Conservation (phyloP, 139 green algal genomes). For the Zygnema circumcarinatum region DNA sequence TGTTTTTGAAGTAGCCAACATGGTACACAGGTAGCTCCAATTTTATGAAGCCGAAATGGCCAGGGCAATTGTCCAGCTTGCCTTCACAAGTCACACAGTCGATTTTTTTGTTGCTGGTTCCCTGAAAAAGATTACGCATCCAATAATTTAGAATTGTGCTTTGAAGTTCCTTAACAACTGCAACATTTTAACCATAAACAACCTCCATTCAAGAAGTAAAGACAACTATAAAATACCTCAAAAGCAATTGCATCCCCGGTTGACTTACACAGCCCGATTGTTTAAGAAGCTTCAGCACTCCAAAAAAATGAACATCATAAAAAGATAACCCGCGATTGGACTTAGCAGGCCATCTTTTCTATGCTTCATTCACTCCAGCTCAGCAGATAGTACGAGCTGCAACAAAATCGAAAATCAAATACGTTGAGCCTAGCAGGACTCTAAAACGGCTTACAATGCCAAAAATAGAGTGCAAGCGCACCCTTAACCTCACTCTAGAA, state of each 20-base stretch:
- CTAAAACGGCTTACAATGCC: no score
- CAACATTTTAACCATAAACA: constrained; percentile 16
- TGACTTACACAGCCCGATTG: no score
- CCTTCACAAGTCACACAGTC: constrained; percentile 91
- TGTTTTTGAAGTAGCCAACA: constrained; percentile 95
- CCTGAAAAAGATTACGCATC: constrained; percentile 36
- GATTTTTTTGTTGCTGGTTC: constrained; percentile 73
- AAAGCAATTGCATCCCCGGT: no score
- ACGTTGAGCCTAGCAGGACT: no score
- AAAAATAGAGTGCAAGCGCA: no score
- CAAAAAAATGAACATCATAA: constrained; percentile 10
- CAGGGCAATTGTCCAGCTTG: constrained; percentile 89
- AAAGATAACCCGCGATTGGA: no score
- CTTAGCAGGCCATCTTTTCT: no score
- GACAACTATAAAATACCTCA: no score
- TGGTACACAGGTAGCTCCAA: constrained; percentile 98
- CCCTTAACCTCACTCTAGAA: no score
- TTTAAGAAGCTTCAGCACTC: neutral
- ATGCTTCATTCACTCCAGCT: no score
- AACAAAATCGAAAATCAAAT: no score
- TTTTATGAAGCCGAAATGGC: constrained; percentile 94
- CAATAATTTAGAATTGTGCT: constrained; percentile 8
- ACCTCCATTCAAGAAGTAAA: constrained; percentile 1
- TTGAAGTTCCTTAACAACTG: neutral
- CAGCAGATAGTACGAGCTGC: no score